phyloP scores from a whole-genome alignment of 2,329 filamentous ascomycete species.

The Colletotrichum tamarilloi region DNA sequence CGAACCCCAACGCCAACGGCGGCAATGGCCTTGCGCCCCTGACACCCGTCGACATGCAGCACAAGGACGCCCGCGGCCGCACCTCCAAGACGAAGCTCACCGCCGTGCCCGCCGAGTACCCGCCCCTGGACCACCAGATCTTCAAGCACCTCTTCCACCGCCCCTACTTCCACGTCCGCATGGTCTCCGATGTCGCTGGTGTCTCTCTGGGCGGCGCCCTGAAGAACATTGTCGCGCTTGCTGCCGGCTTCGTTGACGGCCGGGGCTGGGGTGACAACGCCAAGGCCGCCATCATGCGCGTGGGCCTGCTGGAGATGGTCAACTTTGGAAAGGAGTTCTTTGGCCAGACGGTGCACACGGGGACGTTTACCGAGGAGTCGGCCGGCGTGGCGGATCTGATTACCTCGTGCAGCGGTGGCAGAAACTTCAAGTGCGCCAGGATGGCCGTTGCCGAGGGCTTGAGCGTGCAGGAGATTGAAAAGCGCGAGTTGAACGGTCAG shows the following conservation, averaged over 20 bases:
- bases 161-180: conserved; percentile 96
- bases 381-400: conserved; percentile 96
- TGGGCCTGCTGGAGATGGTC: conserved; percentile 96
- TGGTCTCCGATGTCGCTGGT: conserved; percentile 95
- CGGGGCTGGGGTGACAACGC: conserved; percentile 98
- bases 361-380: conserved; percentile 96
- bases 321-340: conserved; percentile 97
- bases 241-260: conserved; percentile 94
- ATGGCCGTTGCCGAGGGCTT: conserved; percentile 84
- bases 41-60: conserved; percentile 64
- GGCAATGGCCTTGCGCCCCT: conserved; percentile 46
- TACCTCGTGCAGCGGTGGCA: conserved; percentile 89
- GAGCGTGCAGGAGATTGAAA: conserved; percentile 87
- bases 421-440: conserved; percentile 95
- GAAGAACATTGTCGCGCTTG: conserved; percentile 96
- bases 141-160: conserved; percentile 92
- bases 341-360: conserved; percentile 79
- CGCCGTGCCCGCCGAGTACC: conserved; percentile 83
- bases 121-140: conserved; percentile 84
- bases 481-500: conserved; percentile 92
- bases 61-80: conserved; percentile 77
- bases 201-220: conserved; percentile 94
- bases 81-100: conserved; percentile 77
- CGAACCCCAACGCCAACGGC: conserved; percentile 60
- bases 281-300: conserved; percentile 98